A percentile compares a stretch with the other conserved stretches of the same genome.
These are phyloP conservation scores for Fusarium musae DNA, from an alignment of 2,329 filamentous ascomycete species.

Conservation along the genomic window DNA sequence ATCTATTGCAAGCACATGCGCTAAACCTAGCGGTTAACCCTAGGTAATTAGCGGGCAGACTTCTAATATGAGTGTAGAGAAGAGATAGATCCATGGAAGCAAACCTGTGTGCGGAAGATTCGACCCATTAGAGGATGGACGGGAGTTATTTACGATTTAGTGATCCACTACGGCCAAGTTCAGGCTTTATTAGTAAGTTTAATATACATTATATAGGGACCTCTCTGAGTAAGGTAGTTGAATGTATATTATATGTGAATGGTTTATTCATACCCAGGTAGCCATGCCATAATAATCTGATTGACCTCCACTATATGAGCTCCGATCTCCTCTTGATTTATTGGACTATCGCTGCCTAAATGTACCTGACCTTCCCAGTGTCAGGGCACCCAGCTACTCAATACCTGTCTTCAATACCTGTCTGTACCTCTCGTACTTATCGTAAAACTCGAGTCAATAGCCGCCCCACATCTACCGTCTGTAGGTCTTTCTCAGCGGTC, in stretches of 20 bases:
- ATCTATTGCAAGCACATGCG: background rate
- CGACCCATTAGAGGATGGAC: background rate
- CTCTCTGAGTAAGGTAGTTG: background rate
- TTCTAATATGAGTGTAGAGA: background rate
- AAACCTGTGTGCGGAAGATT: background rate
- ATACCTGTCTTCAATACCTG: background rate
- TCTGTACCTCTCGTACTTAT: background rate
- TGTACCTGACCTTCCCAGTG: background rate
- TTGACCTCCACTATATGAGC: background rate
- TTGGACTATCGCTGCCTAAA: background rate
- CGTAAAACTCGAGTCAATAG: background rate
- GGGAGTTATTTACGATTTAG: background rate
- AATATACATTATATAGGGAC: background rate
- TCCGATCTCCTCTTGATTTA: background rate
- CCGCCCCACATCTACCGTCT: constrained; percentile 28
- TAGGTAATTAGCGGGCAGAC: background rate
- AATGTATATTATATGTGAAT: background rate
- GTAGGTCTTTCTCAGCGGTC: constrained; percentile 34
- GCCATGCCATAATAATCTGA: background rate
- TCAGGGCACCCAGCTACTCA: background rate
- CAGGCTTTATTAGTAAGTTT: background rate
- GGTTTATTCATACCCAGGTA: background rate
- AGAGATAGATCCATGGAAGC: background rate
- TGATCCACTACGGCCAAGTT: background rate
- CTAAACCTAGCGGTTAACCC: background rate